Conservation (phyloP, 2,329 filamentous ascomycete species). For the Colletotrichum agaves region DNA sequence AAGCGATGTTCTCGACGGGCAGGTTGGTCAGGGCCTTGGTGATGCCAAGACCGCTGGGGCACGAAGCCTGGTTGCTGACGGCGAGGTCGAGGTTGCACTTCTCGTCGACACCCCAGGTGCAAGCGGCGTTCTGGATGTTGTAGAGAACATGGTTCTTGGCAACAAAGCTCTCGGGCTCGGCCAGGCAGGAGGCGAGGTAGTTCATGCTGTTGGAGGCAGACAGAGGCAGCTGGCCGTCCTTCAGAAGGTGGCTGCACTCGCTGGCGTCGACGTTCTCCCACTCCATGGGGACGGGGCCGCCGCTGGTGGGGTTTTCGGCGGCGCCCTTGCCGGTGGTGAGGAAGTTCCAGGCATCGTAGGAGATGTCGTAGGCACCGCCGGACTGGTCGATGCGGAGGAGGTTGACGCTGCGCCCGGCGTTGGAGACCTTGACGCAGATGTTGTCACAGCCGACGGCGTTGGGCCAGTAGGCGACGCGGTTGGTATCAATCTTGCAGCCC, state of each 20-base stretch:
- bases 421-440: constrained; percentile 65
- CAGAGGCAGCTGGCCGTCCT: constrained; percentile 62
- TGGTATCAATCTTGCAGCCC: constrained; percentile 69
- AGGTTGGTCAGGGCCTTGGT: constrained; percentile 44
- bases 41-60: constrained; percentile 57
- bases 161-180: constrained; percentile 59
- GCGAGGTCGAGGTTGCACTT: constrained; percentile 59
- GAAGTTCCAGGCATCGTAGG: constrained; percentile 71
- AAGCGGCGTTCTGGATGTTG: constrained; percentile 64
- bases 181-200: constrained; percentile 60
- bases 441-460: constrained; percentile 62
- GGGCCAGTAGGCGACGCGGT: constrained; percentile 72
- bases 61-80: constrained; percentile 62
- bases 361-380: constrained; percentile 67
- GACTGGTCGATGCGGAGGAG: constrained; percentile 69
- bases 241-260: constrained; percentile 62
- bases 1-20: constrained; percentile 63
- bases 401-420: constrained; percentile 60
- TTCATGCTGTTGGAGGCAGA: constrained; percentile 68
- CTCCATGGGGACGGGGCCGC: constrained; percentile 62
- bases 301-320: constrained; percentile 54
- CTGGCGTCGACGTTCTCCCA: constrained; percentile 59
- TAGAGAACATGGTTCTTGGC: constrained; percentile 62
- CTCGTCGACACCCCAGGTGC: constrained; percentile 63
- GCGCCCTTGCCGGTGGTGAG: constrained; percentile 63